Percentiles rank a stretch among this genome's conserved stretches.
phyloP scores from a whole-genome alignment of 768 basidiomycete species.

The Rhodocollybia butyracea region DNA sequence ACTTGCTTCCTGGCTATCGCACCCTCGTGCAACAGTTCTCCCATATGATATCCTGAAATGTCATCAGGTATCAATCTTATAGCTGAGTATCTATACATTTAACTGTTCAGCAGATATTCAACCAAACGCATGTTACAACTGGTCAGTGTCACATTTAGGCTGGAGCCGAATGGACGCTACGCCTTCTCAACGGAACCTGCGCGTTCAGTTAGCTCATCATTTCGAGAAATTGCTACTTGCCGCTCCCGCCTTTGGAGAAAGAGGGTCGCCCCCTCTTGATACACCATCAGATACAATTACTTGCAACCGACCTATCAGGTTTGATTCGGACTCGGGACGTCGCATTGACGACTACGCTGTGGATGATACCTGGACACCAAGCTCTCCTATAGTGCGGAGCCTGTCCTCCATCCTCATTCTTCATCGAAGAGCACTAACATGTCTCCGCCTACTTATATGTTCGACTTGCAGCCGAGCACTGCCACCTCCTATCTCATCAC shows the following conservation, averaged over 20 bases:
- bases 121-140: background rate
- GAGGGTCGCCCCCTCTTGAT: background rate
- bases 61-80: background rate
- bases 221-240: background rate
- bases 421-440: too few species aligned
- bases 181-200: background rate
- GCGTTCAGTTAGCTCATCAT: background rate
- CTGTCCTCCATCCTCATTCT: too few species aligned
- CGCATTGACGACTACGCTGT: background rate
- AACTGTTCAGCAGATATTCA: background rate
- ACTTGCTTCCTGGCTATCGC: background rate
- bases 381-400: too few species aligned
- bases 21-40: background rate
- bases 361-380: background rate
- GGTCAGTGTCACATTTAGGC: background rate
- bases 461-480: too few species aligned
- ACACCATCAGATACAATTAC: background rate
- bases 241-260: background rate
- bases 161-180: background rate
- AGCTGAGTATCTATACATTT: background rate
- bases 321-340: background rate
- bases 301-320: background rate
- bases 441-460: too few species aligned
- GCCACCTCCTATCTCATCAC: too few species aligned
- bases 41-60: background rate